Conservation (phyloP, 1,284 basidiomycete genomes). For the Mycosarcoma maydis region DNA sequence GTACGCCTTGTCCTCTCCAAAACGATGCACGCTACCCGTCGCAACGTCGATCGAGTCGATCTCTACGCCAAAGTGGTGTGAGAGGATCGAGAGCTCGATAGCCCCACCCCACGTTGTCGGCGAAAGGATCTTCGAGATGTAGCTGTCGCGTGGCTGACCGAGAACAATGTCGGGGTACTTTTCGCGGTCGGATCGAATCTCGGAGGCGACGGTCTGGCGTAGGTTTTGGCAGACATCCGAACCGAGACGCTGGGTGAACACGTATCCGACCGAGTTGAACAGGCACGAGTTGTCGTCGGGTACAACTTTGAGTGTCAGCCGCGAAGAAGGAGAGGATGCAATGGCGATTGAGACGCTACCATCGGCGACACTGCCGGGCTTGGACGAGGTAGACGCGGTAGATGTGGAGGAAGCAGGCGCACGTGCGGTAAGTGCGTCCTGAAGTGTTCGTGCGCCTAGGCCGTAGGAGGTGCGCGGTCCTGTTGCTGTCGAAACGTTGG, state of each 20-base stretch:
- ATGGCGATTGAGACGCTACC: slow-evolving; percentile 20
- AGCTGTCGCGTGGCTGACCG: slow-evolving; percentile 34
- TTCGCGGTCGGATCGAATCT: slow-evolving; percentile 27
- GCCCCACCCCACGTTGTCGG: slow-evolving; percentile 50
- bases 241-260: slow-evolving; percentile 26
- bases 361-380: slow-evolving; percentile 15
- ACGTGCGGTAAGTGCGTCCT: slow-evolving; percentile 24
- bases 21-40: slow-evolving; percentile 40
- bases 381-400: neutral
- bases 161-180: slow-evolving; percentile 48
- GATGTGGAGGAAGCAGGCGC: neutral
- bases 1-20: slow-evolving; percentile 45
- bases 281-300: slow-evolving; percentile 60
- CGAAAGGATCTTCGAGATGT: slow-evolving; percentile 31
- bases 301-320: slow-evolving; percentile 39
- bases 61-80: slow-evolving; percentile 35
- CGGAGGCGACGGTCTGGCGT: slow-evolving; percentile 29
- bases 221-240: slow-evolving; percentile 18
- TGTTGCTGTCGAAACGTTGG: slow-evolving; percentile 22
- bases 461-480: slow-evolving; percentile 11
- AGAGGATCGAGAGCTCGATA: slow-evolving; percentile 50
- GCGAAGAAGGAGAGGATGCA: slow-evolving; percentile 3
- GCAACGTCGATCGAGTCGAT: slow-evolving; percentile 47
- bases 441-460: slow-evolving; percentile 17
- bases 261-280: slow-evolving; percentile 44